phyloP scores from a whole-genome alignment of 495 filamentous ascomycete genomes.

The Lasiosphaeriaceae sp. region DNA sequence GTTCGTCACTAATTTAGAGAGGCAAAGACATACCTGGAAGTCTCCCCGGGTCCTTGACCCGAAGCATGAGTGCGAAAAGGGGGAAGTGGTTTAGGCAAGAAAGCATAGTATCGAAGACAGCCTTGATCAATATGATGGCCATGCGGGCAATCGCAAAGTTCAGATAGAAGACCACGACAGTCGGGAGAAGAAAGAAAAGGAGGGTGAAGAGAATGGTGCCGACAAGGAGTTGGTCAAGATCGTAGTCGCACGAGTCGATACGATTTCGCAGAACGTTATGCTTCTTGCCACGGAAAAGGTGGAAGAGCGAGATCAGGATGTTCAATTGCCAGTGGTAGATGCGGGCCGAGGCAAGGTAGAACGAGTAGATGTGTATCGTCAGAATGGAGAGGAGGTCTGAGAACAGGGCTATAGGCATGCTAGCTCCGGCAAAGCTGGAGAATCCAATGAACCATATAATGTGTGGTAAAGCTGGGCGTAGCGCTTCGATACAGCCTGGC shows the following conservation, averaged over 20 bases:
- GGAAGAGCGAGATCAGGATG: conserved; percentile 93
- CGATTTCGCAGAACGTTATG: conserved; percentile 94
- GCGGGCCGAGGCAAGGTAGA: conserved; percentile 92
- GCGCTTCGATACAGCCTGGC: conserved; percentile 64
- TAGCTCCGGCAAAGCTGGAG: conserved; percentile 91
- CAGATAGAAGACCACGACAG: conserved; percentile 92
- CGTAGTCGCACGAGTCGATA: conserved; percentile 98
- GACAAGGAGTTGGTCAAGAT: conserved; percentile 93
- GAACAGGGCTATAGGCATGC: conserved; percentile 93
- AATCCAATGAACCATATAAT: conserved; percentile 93
- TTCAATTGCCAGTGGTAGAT: conserved; percentile 99
- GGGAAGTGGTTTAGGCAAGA: conserved; percentile 98
- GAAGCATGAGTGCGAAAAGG: conserved; percentile 93
- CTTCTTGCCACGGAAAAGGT: conserved; percentile 97
- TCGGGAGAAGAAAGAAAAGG: conserved; percentile 91
- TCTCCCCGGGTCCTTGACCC: conserved; percentile 86
- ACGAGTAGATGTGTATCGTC: conserved; percentile 94
- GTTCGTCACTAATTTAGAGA: not conserved
- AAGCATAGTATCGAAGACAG: conserved; percentile 79
- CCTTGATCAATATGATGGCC: conserved; percentile 90
- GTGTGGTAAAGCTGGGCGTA: conserved; percentile 75
- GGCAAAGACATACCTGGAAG: conserved; percentile 64
- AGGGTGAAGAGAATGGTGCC: conserved; percentile 96
- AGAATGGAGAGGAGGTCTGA: conserved; percentile 90
- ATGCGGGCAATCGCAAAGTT: conserved; percentile 93